These are phyloP conservation scores for Euphrasia arctica DNA, from an alignment of 305 asterid species.

Conservation along the genomic window DNA sequence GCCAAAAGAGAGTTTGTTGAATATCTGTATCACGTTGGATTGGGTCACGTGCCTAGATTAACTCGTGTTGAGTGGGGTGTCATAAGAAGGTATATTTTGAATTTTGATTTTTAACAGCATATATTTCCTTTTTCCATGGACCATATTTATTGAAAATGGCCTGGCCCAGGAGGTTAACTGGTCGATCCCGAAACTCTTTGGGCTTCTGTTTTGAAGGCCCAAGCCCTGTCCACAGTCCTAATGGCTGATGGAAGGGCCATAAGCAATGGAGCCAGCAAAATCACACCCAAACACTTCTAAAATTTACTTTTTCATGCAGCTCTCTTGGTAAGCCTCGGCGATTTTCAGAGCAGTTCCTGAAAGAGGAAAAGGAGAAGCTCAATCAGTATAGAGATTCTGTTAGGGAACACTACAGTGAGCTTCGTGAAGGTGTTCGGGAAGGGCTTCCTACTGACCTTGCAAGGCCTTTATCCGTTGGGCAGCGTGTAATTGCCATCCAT, in stretches of 20 bases:
- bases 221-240: neutral
- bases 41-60: constrained; percentile 85
- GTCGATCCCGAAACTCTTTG: neutral
- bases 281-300: neutral
- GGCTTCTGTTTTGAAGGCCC: constrained; percentile 6
- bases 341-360: constrained; percentile 86
- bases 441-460: constrained; percentile 93
- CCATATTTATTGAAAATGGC: neutral
- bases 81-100: constrained; percentile 70
- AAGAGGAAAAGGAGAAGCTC: constrained; percentile 96
- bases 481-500: constrained; percentile 89
- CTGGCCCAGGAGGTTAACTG: neutral
- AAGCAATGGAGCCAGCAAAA: neutral
- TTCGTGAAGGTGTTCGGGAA: constrained; percentile 77
- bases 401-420: constrained; percentile 77
- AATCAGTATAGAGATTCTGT: constrained; percentile 79
- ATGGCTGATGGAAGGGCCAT: neutral
- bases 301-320: constrained; percentile 40
- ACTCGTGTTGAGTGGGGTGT: constrained; percentile 97
- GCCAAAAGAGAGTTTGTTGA: constrained; percentile 92
- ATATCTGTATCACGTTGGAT: constrained; percentile 80
- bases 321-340: constrained; percentile 97
- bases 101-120: constrained; percentile 17
- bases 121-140: neutral
- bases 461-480: constrained; percentile 91